Percentiles rank a stretch among this genome's conserved stretches.
phyloP scores from a whole-genome alignment of 2,329 filamentous ascomycete species.

The Aspergillus texensis region DNA sequence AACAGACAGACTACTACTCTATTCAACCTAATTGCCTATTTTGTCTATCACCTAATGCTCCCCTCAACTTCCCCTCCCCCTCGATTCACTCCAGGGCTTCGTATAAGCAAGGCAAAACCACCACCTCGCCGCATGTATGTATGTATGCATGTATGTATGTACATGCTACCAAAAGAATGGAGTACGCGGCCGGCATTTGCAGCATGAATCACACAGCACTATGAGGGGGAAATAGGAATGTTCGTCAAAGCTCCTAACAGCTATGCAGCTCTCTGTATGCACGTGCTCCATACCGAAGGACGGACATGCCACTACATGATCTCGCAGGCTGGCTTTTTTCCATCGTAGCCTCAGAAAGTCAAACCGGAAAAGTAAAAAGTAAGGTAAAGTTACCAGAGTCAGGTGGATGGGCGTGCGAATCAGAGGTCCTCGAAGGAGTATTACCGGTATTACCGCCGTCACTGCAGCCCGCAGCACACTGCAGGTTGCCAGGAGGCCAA shows the following conservation, averaged over 20 bases:
- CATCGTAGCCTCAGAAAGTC: not conserved
- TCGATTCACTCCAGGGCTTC: not conserved
- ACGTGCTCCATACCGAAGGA: conserved; percentile 5
- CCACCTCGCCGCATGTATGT: not conserved
- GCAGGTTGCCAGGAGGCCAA: conserved; percentile 6
- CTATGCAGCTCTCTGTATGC: conserved; percentile 8
- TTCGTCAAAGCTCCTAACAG: conserved; percentile 7
- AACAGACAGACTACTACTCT: not conserved
- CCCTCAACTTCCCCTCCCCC: not conserved
- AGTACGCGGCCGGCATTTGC: conserved; percentile 5
- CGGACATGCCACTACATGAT: not conserved
- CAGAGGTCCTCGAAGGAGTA: not conserved
- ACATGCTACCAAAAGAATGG: not conserved
- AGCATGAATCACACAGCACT: not conserved
- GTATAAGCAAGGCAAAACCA: not conserved
- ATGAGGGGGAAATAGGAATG: not conserved
- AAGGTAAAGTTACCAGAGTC: not conserved
- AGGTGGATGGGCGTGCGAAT: not conserved
- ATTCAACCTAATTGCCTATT: not conserved
- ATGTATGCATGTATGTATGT: not conserved
- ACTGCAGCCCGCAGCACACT: conserved; percentile 3
- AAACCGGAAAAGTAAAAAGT: not conserved
- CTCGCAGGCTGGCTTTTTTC: not conserved
- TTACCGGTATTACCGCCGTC: conserved; percentile 9
- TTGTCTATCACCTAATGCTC: not conserved